Conservation (phyloP, 768 basidiomycete genomes). For the Clitopilus hobsonii region DNA sequence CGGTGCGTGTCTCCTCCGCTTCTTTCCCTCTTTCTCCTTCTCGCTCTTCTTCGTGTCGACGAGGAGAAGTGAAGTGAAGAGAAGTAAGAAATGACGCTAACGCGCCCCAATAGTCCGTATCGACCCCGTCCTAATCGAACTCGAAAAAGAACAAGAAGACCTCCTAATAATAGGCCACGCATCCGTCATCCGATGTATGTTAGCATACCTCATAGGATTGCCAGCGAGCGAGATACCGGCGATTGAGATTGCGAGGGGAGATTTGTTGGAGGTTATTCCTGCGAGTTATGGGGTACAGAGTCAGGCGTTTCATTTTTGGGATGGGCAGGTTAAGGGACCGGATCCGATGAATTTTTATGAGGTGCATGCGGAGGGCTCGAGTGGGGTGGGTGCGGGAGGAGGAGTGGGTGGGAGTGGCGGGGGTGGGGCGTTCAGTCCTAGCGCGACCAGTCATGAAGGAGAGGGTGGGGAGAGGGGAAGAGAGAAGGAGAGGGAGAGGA, state of each 20-base stretch:
- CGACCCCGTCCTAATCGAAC: constrained; percentile 89
- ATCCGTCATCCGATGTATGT: constrained; percentile 93
- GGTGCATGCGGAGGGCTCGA: constrained; percentile 83
- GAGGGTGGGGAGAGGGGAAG: no score
- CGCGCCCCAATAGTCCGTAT: constrained; percentile 61
- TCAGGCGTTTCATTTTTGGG: constrained; percentile 91
- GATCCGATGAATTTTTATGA: constrained; percentile 84
- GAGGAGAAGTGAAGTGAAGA: no score
- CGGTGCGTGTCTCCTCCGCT: constrained; percentile 41
- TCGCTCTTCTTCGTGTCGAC: no score
- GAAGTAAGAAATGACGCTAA: background rate
- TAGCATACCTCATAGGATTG: constrained; percentile 89
- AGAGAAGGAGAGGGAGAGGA: no score
- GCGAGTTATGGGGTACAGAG: constrained; percentile 88
- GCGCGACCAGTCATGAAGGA: no score
- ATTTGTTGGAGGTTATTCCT: constrained; percentile 89
- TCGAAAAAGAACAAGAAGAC: constrained; percentile 93
- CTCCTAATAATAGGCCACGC: constrained; percentile 95
- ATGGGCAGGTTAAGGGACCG: constrained; percentile 65
- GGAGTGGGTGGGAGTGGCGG: no score
- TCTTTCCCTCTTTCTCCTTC: background rate
- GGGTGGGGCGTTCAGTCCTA: no score
- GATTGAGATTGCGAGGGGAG: constrained; percentile 94
- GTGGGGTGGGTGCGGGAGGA: no score
- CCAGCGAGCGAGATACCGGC: constrained; percentile 96